A percentile compares a stretch with the other conserved stretches of the same genome.
Conservation (phyloP, 2,329 filamentous ascomycete genomes). For the Pseudocercospora crystallina region DNA sequence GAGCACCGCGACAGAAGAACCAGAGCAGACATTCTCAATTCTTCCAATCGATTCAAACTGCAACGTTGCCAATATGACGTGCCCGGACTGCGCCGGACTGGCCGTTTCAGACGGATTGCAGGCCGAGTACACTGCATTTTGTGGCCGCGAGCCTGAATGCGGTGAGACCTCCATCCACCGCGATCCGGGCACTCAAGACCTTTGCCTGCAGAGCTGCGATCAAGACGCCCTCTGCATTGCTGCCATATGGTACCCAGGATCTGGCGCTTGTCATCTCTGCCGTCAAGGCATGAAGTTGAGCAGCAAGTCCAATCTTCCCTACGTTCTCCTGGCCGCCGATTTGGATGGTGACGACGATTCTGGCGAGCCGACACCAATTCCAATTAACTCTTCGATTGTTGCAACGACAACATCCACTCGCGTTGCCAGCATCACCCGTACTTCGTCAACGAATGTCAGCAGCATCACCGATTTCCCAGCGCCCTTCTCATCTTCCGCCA, state of each 20-base stretch:
- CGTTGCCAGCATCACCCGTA: background rate
- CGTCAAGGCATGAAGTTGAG: conserved; percentile 22
- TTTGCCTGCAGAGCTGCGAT: conserved; percentile 28
- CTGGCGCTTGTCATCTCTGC: conserved; percentile 24
- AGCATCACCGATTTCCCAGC: conserved; percentile 20
- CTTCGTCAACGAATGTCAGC: background rate
- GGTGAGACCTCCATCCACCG: conserved; percentile 17
- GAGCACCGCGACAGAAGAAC: conserved; percentile 2
- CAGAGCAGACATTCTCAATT: conserved; percentile 18
- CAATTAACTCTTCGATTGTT: background rate
- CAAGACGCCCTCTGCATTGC: conserved; percentile 27
- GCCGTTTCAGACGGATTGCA: conserved; percentile 25
- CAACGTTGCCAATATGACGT: conserved; percentile 18
- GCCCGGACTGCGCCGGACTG: conserved; percentile 26
- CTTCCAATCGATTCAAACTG: conserved; percentile 20
- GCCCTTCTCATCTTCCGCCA: conserved; percentile 9
- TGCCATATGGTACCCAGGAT: conserved; percentile 21
- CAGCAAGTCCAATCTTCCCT: conserved; percentile 10
- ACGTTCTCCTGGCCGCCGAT: conserved; percentile 21
- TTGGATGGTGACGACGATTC: conserved; percentile 17
- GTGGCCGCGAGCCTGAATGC: conserved; percentile 25
- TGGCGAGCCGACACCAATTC: background rate
- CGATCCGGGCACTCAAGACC: conserved; percentile 17
- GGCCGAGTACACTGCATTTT: conserved; percentile 26
- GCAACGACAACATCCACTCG: conserved; percentile 5